These are phyloP conservation scores for Trichosporon coremiiforme DNA, from an alignment of 1,284 basidiomycete genomes.

Conservation along the genomic window DNA sequence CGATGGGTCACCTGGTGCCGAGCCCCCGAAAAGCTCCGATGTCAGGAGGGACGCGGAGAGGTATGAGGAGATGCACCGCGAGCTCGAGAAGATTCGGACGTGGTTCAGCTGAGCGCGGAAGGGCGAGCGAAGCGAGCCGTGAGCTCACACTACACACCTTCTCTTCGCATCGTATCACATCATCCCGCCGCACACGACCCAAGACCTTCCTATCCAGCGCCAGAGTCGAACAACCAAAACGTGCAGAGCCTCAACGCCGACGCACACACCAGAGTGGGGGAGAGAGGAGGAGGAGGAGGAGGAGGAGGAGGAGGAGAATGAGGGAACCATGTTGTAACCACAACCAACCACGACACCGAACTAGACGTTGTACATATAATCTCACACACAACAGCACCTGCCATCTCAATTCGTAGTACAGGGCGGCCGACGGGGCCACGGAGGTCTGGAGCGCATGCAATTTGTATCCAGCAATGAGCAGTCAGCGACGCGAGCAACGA, in stretches of 20 bases:
- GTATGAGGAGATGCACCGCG: conserved; percentile 49
- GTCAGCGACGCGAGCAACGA: too few species aligned
- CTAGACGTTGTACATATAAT: conserved; percentile 20
- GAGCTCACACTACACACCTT: too few species aligned
- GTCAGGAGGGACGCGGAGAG: conserved; percentile 36
- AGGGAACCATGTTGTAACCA: conserved; percentile 5
- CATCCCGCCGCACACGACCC: too few species aligned
- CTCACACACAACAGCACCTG: background rate
- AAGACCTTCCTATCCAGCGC: too few species aligned
- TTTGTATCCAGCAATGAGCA: too few species aligned
- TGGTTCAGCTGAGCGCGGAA: conserved; percentile 38
- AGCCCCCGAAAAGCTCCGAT: conserved; percentile 29
- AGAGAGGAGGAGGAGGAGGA: background rate
- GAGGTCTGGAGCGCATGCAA: background rate
- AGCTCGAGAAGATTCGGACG: conserved; percentile 44
- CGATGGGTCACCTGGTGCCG: conserved; percentile 23
- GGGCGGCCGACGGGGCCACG: background rate
- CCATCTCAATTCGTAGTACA: background rate
- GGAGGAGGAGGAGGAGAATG: background rate
- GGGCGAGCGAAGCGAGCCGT: background rate
- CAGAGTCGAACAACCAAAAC: too few species aligned
- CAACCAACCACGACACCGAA: background rate
- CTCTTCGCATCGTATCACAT: too few species aligned
- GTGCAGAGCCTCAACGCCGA: too few species aligned
- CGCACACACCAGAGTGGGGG: too few species aligned